phyloP scores from a whole-genome alignment of 768 basidiomycete genomes.

The Mycena venus region DNA sequence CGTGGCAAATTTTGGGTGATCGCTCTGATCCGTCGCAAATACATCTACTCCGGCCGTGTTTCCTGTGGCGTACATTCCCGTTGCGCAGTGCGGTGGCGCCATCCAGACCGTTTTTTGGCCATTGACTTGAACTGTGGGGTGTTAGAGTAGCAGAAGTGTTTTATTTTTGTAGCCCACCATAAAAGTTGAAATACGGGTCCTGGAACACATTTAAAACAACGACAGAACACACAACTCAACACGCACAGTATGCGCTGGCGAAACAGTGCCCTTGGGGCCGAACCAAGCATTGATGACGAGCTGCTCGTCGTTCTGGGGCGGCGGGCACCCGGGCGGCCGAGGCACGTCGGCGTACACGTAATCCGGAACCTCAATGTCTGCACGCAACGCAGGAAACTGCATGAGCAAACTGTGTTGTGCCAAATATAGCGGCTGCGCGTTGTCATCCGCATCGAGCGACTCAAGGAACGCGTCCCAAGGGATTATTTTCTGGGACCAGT shows the following conservation, averaged over 20 bases:
- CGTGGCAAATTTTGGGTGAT: conserved; percentile 67
- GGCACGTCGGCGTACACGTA: conserved; percentile 81
- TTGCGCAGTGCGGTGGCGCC: conserved; percentile 73
- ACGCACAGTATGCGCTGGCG: conserved; percentile 89
- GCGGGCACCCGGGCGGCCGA: conserved; percentile 65
- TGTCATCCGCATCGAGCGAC: conserved; percentile 53
- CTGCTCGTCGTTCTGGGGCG: conserved; percentile 76
- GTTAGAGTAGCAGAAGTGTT: conserved; percentile 21
- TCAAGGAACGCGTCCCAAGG: conserved; percentile 82
- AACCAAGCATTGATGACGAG: conserved; percentile 86
- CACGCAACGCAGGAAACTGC: conserved; percentile 85
- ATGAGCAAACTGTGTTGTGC: conserved; percentile 90
- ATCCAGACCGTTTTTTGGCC: conserved; percentile 94
- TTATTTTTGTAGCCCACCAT: conserved; percentile 61
- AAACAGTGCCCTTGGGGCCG: conserved; percentile 82
- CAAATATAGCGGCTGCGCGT: conserved; percentile 73
- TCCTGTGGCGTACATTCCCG: conserved; percentile 77
- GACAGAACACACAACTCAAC: conserved; percentile 22
- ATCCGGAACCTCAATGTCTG: conserved; percentile 89
- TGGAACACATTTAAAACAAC: conserved; percentile 45
- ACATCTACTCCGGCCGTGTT: conserved; percentile 92
- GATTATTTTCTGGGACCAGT: conserved; percentile 88
- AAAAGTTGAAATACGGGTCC: conserved; percentile 96
- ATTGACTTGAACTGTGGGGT: conserved; percentile 81
- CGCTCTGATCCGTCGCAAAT: conserved; percentile 56